Evolutionary conservation across 306 rosid genomes (phyloP).

Genomic region (Begonia loranthoides): DNA sequence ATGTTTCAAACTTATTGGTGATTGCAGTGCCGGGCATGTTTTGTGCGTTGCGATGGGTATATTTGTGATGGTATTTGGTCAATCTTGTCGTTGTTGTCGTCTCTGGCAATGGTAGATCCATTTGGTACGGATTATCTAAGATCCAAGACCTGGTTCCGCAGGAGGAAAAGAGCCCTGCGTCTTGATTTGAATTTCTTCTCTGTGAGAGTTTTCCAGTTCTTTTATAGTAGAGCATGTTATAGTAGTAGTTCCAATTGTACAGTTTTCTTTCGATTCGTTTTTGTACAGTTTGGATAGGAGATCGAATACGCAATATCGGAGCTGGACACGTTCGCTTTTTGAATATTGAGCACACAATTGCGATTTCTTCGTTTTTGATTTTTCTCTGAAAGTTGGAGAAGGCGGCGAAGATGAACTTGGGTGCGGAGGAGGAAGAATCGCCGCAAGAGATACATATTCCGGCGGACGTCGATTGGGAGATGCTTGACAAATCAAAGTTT

Average conservation of each 20-base stretch:
- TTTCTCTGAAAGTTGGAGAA: slow-evolving; percentile 11
- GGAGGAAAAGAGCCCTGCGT: slow-evolving; percentile 30
- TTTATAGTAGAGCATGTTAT: not conserved
- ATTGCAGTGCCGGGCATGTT: no score
- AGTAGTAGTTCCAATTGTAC: slow-evolving; percentile 18
- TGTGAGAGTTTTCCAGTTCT: not conserved
- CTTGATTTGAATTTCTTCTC: not conserved
- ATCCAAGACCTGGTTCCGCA: slow-evolving; percentile 73
- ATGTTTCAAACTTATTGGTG: no score
- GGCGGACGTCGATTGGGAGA: slow-evolving; percentile 83
- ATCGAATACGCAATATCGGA: not conserved
- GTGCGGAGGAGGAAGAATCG: slow-evolving; percentile 58
- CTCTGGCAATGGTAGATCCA: slow-evolving; percentile 40
- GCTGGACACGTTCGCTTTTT: slow-evolving; percentile 10
- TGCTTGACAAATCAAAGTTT: slow-evolving; percentile 75
- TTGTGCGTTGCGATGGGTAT: no score
- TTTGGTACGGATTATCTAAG: slow-evolving; percentile 25
- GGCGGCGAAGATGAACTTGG: slow-evolving; percentile 56
- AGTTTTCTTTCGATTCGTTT: slow-evolving; percentile 1
- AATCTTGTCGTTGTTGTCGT: slow-evolving; percentile 4
- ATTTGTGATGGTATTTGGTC: not conserved
- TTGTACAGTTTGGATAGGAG: not conserved
- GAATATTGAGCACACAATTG: slow-evolving; percentile 12
- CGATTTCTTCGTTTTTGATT: not conserved
- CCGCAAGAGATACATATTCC: slow-evolving; percentile 54